Base-by-base conservation (phyloP, 1,284 basidiomycete genomes). In the Ceraceosorus guamensis region DNA sequence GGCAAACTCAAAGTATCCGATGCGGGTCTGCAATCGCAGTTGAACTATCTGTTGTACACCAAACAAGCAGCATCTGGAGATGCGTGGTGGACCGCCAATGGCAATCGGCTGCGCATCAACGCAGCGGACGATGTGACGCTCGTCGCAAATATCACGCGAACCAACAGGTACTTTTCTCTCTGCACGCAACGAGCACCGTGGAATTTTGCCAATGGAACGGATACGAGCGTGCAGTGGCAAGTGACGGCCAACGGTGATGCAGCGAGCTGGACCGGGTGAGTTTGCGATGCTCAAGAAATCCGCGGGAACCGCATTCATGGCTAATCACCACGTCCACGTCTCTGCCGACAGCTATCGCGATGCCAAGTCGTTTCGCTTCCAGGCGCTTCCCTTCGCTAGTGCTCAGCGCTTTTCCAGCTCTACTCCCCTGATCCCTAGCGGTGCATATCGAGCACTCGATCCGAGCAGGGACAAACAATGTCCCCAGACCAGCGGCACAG, bases 151-250 rank as follows among this genome's bases (percentile, higher is more conserved):
- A 16, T 13, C 3, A 43, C 13, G 41, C 41, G 16, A 16, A 43
- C 13, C 41, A 13, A 43, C 13, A 43, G 13, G 41, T 13, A 13
- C 16, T 13, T 43, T 13, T 52, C 34, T 7, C 41, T 56, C 24
- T 56, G 55, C 52, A 56, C 55, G 13, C 33, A 56, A 11, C 34
- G 30, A 10, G 55, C 50, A 14, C 33, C 34, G 5, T 43, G 49
- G 14, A 24, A 5, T 10, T 46, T 31, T 7, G 52, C 32, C 6
- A 46, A 41, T 33, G 52, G 6, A 13, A 50, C 51, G 3, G 41
- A 46, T 33, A n/a, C 39, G 10, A 53, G 48, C 46, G 46, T n/a
- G 14, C 46, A n/a, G 32, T 34, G 30, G n/a, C 32, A 18, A 14
- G 16, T 54, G 35, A n/a, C 13, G 30, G 37, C 46, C 31, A 33